Conservation (phyloP, 257 asterid genomes). For the Cordia subcordata region DNA sequence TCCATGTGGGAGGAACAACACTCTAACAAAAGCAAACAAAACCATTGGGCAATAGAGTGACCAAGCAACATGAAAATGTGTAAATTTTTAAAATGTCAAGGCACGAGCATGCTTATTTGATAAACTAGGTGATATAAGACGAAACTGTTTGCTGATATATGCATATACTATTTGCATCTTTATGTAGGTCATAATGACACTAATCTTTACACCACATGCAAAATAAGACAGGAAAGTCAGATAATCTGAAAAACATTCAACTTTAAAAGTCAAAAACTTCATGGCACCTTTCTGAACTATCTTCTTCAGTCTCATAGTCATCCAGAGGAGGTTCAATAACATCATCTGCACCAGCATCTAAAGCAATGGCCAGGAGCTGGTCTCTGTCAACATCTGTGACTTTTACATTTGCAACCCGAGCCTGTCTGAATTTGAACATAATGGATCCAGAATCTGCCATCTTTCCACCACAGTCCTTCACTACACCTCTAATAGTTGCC, state of each 20-base stretch:
- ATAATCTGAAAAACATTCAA: neutral
- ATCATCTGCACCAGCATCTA: constrained; percentile 93
- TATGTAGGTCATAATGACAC: too few relatives aligned
- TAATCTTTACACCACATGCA: neutral
- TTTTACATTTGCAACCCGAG: constrained; percentile 68
- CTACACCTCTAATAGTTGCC: constrained; percentile 64
- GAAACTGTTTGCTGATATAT: too few relatives aligned
- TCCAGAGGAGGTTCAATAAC: constrained; percentile 64
- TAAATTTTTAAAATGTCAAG: too few relatives aligned
- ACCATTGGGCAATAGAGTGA: too few relatives aligned
- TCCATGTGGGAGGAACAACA: too few relatives aligned
- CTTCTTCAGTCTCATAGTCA: constrained; percentile 65
- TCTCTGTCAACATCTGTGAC: constrained; percentile 60
- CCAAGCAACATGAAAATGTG: too few relatives aligned
- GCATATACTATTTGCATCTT: too few relatives aligned
- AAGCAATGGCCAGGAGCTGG: constrained; percentile 65
- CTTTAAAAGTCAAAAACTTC: constrained; percentile 1
- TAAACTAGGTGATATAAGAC: too few relatives aligned
- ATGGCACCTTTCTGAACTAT: constrained; percentile 52
- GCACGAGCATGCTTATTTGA: too few relatives aligned
- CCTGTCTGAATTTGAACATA: constrained; percentile 75
- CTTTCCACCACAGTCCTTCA: constrained; percentile 77
- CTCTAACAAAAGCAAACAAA: too few relatives aligned
- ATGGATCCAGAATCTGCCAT: constrained; percentile 98
- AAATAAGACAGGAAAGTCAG: neutral